A percentile compares a stretch with the other conserved stretches of the same genome.
These are phyloP conservation scores for Caryocar brasiliense DNA, from an alignment of 441 rosid genomes.

Conservation along the genomic window DNA sequence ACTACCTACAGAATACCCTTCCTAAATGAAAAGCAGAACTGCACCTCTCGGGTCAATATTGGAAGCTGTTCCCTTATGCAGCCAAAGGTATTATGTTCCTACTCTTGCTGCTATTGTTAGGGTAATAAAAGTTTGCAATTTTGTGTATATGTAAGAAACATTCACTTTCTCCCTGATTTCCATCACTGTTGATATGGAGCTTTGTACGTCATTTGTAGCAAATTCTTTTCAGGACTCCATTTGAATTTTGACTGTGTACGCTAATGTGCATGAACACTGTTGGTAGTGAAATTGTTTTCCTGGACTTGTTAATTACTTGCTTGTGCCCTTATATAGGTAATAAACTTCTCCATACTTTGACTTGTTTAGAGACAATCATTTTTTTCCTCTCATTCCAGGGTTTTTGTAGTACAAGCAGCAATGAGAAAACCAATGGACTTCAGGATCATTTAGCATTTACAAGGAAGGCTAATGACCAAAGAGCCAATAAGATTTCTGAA, in stretches of 20 bases:
- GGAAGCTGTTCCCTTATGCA: slow-evolving; percentile 32
- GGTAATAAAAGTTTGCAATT: background rate
- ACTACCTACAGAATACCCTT: slow-evolving; percentile 20
- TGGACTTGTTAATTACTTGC: too few relatives aligned
- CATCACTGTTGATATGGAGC: background rate
- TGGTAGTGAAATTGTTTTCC: background rate
- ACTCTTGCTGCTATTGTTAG: slow-evolving; percentile 6
- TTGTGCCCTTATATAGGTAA: too few relatives aligned
- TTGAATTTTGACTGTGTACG: too few relatives aligned
- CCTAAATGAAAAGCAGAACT: slow-evolving; percentile 29
- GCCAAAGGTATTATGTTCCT: slow-evolving; percentile 45
- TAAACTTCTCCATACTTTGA: background rate
- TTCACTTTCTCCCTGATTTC: background rate
- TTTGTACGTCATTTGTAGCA: too few relatives aligned
- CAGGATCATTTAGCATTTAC: slow-evolving; percentile 21
- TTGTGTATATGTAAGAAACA: background rate
- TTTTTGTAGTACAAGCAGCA: slow-evolving; percentile 34
- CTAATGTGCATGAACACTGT: too few relatives aligned
- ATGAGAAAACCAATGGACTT: slow-evolving; percentile 28
- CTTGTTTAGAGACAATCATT: slow-evolving; percentile 4
- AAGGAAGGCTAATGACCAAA: slow-evolving; percentile 27
- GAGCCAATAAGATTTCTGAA: slow-evolving; percentile 38
- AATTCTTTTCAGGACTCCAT: too few relatives aligned
- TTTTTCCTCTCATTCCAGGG: slow-evolving; percentile 31
- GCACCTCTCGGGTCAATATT: slow-evolving; percentile 25